Evolutionary conservation across 2,329 filamentous ascomycete species (phyloP).

Genomic region (Ploettnerulaceae sp.): DNA sequence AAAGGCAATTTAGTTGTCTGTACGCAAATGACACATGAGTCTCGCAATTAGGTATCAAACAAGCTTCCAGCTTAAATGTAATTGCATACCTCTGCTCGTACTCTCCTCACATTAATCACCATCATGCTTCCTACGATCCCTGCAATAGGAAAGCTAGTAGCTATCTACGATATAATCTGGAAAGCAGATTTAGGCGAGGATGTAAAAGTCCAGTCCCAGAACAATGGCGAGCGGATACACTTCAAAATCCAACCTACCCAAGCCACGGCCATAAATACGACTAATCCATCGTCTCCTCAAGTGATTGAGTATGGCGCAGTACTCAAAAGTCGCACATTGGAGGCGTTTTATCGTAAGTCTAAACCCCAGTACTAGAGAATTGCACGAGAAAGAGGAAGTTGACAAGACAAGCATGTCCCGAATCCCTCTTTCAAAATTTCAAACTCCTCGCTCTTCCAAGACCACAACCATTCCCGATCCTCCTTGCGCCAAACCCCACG

Average conservation of each 20-base stretch:
- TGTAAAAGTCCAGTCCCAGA: background rate
- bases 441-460: background rate
- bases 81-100: no score
- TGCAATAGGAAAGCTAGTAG: background rate
- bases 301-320: background rate
- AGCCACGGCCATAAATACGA: no score
- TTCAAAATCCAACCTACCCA: no score
- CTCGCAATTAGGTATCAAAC: no score
- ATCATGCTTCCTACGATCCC: no score
- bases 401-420: background rate
- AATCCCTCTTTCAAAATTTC: background rate
- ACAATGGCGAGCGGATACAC: background rate
- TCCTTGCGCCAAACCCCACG: background rate
- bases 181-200: background rate
- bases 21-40: no score
- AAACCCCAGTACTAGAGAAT: background rate
- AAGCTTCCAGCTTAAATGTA: no score
- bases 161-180: constrained; percentile 6
- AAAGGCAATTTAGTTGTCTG: no score
- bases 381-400: background rate
- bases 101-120: no score
- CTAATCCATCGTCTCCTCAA: background rate
- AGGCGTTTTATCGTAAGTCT: background rate
- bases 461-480: background rate
- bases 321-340: background rate